Evolutionary conservation across 2,329 filamentous ascomycete species (phyloP), one percentile per base, ranked within the genome.

Genomic region (Lachnum nothofagi): DNA sequence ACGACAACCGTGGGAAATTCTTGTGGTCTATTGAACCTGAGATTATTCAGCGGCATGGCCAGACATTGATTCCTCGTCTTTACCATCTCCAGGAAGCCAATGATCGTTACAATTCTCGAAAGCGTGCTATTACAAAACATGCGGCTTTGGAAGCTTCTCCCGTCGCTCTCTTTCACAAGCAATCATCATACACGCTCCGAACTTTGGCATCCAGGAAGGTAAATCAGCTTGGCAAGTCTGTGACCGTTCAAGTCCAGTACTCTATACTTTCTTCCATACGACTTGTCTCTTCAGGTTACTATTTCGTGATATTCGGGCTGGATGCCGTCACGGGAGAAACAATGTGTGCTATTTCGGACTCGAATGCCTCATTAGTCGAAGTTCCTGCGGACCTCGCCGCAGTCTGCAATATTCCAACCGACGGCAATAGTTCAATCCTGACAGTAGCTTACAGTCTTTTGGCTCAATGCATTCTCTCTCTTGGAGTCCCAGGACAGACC

Each of bases 61-160:
- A 40, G n/a, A 6, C 22, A n/a, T 48, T 49, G 2, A 16, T 54
- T 5, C 44, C 48, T 22, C 48, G 52, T 14, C 16, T 51, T 19
- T 16, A 20, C 12, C 39, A 33, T 20, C 14, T 22, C 19, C 19
- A 8, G 3, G 25, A 4, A 14, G 16, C 22, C 12, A 38, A 49
- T 24, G 40, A 44, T 31, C 46, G 46, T 5, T 44, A 44, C 22
- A 49, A 49, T 23, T 38, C 46, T 16, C n/a, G 5, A 16, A 24
- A 25, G 16, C 40, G 31, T 9, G 8, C 19, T 29, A 42, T 49
- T 24, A 34, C 17, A 17, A 49, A 49, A 4, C 10, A 12, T 12
- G n/a, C n/a, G 10, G 31, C 10, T 22, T 22, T 33, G 42, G 23
- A 35, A 17, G n/a, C 3, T 34, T 34, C n/a, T n/a, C 31, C 31